A percentile compares a stretch with the other conserved stretches of the same genome.
Evolutionary conservation across 441 rosid genomes (phyloP).

Genomic region (Bruguiera hainesii): DNA sequence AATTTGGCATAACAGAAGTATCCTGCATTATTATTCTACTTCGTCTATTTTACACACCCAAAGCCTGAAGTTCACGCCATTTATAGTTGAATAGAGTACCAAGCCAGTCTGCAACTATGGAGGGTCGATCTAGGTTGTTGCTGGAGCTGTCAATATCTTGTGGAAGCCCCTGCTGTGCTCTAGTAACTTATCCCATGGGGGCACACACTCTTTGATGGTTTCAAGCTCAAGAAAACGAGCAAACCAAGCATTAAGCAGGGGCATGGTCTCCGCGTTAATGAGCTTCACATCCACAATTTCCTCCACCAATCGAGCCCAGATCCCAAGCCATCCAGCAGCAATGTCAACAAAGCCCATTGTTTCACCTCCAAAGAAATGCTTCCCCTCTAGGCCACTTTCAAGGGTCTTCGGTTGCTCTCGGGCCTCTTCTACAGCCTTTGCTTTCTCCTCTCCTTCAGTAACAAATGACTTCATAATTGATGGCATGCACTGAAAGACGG

Average conservation of each 20-base stretch:
- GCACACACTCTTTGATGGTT: slow-evolving; percentile 21
- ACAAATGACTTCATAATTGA: slow-evolving; percentile 14
- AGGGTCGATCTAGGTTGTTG: slow-evolving; percentile 2
- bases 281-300: slow-evolving; percentile 20
- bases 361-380: slow-evolving; percentile 31
- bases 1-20: too few species aligned
- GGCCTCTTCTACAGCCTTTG: slow-evolving; percentile 25
- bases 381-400: slow-evolving; percentile 21
- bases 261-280: slow-evolving; percentile 31
- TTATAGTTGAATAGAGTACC: too few species aligned
- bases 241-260: slow-evolving; percentile 24
- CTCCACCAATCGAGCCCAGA: slow-evolving; percentile 24
- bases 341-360: slow-evolving; percentile 23
- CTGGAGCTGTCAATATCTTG: slow-evolving; percentile 17
- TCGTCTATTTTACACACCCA: too few species aligned
- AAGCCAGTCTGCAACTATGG: background rate
- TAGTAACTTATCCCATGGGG: slow-evolving; percentile 24
- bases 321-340: slow-evolving; percentile 30
- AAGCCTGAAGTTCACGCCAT: too few species aligned
- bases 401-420: slow-evolving; percentile 27
- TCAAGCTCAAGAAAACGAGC: slow-evolving; percentile 23
- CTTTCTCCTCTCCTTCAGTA: slow-evolving; percentile 22
- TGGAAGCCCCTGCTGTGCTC: slow-evolving; percentile 22
- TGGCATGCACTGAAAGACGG: slow-evolving; percentile 18
- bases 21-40: too few species aligned